A percentile compares a stretch with the other conserved stretches of the same genome.
Conservation (phyloP, 176 grass and related monocot species). For the Tillandsia fasciculata region DNA sequence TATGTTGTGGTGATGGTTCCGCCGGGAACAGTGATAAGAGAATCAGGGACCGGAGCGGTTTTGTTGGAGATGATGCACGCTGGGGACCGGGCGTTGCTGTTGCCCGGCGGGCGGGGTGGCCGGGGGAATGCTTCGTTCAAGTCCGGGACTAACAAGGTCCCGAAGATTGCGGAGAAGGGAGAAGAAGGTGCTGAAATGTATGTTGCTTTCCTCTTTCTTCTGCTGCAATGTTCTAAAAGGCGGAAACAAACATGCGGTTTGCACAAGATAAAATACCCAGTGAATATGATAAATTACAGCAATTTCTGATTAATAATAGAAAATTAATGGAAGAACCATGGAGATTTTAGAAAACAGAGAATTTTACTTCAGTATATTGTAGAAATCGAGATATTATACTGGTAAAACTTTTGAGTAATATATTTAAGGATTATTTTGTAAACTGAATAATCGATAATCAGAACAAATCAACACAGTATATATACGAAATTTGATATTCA, state of each 20-base stretch:
- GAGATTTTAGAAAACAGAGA: too few species aligned
- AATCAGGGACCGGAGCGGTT: constrained; percentile 34
- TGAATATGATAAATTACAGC: too few species aligned
- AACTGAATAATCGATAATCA: too few species aligned
- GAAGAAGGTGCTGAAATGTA: constrained; percentile 96
- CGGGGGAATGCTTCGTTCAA: constrained; percentile 88
- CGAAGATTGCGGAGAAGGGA: constrained; percentile 87
- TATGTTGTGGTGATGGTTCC: constrained; percentile 83
- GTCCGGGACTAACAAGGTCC: constrained; percentile 66
- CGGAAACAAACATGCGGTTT: too few species aligned
- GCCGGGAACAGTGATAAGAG: constrained; percentile 67
- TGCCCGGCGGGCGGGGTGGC: constrained; percentile 76
- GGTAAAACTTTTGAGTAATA: too few species aligned
- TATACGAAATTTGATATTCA: too few species aligned
- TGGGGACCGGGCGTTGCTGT: constrained; percentile 60
- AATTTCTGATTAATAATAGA: neutral
- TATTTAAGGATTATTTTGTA: too few species aligned
- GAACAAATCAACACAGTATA: too few species aligned
- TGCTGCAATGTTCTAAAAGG: neutral
- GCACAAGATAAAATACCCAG: too few species aligned
- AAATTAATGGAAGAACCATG: too few species aligned
- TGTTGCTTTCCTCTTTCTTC: constrained; percentile 10
- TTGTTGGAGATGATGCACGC: constrained; percentile 71
- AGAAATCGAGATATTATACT: too few species aligned
- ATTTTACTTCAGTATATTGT: too few species aligned